These are phyloP conservation scores for Quercus engelmannii DNA, from an alignment of 306 rosid species.

Conservation along the genomic window DNA sequence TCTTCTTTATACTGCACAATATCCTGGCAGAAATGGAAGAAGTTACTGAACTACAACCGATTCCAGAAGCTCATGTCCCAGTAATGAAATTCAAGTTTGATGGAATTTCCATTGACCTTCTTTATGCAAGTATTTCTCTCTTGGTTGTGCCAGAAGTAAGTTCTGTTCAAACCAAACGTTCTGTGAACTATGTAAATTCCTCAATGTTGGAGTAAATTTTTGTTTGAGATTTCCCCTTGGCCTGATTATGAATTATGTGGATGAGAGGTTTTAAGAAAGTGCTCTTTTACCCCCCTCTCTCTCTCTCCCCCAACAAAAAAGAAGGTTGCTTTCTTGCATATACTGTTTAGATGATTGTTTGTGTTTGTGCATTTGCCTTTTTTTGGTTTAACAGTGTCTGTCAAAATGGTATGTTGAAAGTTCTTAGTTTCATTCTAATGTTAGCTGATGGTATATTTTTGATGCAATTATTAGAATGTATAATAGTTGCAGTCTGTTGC, in stretches of 20 bases:
- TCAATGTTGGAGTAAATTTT: background rate
- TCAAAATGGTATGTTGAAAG: background rate
- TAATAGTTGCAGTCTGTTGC: background rate
- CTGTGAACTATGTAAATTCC: background rate
- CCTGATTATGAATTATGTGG: background rate
- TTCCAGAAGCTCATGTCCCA: conserved; percentile 93
- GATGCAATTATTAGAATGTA: background rate
- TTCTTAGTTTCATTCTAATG: background rate
- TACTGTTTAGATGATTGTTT: background rate
- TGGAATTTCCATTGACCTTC: conserved; percentile 84
- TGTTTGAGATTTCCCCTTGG: background rate
- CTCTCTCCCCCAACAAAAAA: background rate
- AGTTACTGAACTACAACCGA: conserved; percentile 79
- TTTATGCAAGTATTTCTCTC: conserved; percentile 80
- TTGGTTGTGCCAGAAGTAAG: conserved; percentile 87
- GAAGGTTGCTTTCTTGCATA: background rate
- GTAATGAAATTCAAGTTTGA: conserved; percentile 89
- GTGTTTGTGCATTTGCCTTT: no score
- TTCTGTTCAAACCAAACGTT: background rate
- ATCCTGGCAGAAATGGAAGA: conserved; percentile 69
- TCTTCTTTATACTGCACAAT: conserved; percentile 70
- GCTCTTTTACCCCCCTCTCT: background rate
- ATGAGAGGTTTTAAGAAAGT: background rate
- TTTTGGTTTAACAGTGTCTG: background rate
- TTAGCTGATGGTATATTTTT: background rate